Percentiles rank a stretch among this genome's conserved stretches.
Conservation (phyloP, 345 rosid genomes). For the Laguncularia racemosa region DNA sequence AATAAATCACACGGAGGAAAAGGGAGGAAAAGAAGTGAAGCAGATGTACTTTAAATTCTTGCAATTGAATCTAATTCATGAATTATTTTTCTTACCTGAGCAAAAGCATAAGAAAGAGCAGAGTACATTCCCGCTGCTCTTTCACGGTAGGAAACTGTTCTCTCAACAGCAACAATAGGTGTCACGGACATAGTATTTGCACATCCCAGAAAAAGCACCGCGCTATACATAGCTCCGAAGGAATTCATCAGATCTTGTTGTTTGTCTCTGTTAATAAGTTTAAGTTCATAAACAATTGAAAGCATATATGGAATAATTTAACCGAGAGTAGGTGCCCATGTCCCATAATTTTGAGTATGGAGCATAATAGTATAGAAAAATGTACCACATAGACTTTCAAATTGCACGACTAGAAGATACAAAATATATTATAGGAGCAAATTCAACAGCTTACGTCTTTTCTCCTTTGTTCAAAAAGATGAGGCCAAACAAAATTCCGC, state of each 20-base stretch:
- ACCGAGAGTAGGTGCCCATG: neutral
- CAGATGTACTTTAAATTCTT: neutral
- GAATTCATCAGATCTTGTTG: conserved; percentile 52
- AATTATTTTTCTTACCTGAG: conserved; percentile 33
- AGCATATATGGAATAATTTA: neutral
- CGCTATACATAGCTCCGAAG: conserved; percentile 60
- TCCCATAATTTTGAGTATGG: too few relatives aligned
- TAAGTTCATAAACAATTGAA: neutral
- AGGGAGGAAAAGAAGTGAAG: too few relatives aligned
- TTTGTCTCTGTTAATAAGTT: conserved; percentile 22
- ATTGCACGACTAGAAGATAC: too few relatives aligned
- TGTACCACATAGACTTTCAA: too few relatives aligned
- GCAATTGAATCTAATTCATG: neutral
- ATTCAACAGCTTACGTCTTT: conserved; percentile 19
- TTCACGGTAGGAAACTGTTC: conserved; percentile 71
- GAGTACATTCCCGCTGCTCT: conserved; percentile 82
- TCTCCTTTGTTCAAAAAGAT: conserved; percentile 59
- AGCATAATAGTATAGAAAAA: too few relatives aligned
- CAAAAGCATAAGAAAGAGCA: conserved; percentile 57
- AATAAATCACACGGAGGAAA: too few relatives aligned
- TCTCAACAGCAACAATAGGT: conserved; percentile 50
- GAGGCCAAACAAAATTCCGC: conserved; percentile 47
- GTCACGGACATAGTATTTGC: conserved; percentile 47
- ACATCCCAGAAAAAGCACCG: conserved; percentile 54
- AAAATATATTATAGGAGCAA: too few relatives aligned